A percentile compares a stretch with the other conserved stretches of the same genome.
Conservation (phyloP, 495 filamentous ascomycete genomes). For the Tuber indicum region DNA sequence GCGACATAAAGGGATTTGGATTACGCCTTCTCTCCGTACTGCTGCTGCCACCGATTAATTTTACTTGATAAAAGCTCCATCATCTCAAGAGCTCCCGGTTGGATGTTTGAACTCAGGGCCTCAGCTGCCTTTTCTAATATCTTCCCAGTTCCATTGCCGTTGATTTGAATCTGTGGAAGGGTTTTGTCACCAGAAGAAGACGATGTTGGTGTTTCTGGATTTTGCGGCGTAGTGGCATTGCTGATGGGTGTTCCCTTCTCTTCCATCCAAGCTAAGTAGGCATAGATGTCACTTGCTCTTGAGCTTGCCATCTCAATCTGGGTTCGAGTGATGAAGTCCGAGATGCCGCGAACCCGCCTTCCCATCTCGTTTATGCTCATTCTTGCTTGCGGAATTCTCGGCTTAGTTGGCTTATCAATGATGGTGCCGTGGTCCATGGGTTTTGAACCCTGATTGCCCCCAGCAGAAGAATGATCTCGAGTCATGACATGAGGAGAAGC, state of each 20-base stretch:
- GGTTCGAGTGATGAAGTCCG: slow-evolving; percentile 84
- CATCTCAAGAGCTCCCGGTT: slow-evolving; percentile 37
- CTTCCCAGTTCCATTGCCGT: slow-evolving; percentile 37
- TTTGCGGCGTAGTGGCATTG: slow-evolving; percentile 39
- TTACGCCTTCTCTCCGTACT: slow-evolving; percentile 38
- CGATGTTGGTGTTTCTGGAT: slow-evolving; percentile 30
- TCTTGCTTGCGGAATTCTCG: slow-evolving; percentile 47
- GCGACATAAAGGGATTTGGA: background rate
- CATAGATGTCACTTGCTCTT: slow-evolving; percentile 40
- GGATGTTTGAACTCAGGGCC: slow-evolving; percentile 28
- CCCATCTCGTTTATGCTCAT: slow-evolving; percentile 90
- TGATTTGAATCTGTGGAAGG: slow-evolving; percentile 39
- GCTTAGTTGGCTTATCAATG: slow-evolving; percentile 41
- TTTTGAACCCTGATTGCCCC: slow-evolving; percentile 34
- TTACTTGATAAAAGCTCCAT: slow-evolving; percentile 41
- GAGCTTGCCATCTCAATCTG: slow-evolving; percentile 74
- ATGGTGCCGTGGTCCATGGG: slow-evolving; percentile 31
- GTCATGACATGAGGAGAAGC: slow-evolving; percentile 41
- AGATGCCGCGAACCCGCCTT: slow-evolving; percentile 69
- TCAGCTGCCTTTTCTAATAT: slow-evolving; percentile 39
- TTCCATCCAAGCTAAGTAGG: slow-evolving; percentile 42
- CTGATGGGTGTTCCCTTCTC: slow-evolving; percentile 39
- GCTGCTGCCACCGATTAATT: slow-evolving; percentile 42
- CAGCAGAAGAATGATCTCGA: slow-evolving; percentile 38
- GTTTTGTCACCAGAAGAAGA: slow-evolving; percentile 26